phyloP scores from a whole-genome alignment of 345 rosid species.

The Populus deltoides region DNA sequence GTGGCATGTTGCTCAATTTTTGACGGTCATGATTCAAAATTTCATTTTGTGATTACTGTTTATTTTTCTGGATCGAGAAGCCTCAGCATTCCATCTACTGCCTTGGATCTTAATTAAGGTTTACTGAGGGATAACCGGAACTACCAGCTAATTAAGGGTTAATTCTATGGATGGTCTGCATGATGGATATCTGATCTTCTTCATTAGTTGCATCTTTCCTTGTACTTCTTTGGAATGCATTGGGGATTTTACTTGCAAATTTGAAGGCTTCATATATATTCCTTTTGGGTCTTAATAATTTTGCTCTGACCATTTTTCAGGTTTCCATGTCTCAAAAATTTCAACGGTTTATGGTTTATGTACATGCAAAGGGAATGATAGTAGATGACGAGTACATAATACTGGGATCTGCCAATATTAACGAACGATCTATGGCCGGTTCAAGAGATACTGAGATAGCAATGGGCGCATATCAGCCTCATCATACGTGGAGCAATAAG shows the following conservation, averaged over 20 bases:
- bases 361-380: constrained; percentile 84
- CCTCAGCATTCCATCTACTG: neutral
- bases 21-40: no score
- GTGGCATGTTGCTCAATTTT: no score
- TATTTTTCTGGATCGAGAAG: neutral
- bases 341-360: constrained; percentile 77
- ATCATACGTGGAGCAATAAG: constrained; percentile 54
- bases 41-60: neutral
- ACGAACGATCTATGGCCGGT: constrained; percentile 83
- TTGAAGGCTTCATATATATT: neutral
- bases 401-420: constrained; percentile 85
- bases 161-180: neutral
- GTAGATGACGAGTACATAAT: constrained; percentile 77
- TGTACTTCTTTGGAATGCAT: neutral
- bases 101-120: neutral
- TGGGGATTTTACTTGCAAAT: neutral
- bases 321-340: constrained; percentile 49
- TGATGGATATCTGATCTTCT: neutral
- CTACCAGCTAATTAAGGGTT: neutral
- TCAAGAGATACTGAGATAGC: constrained; percentile 86
- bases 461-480: constrained; percentile 76
- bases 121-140: neutral
- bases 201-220: neutral
- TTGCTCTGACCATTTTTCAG: constrained; percentile 33
- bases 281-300: neutral